Percentiles rank a stretch among this genome's conserved stretches.
Conservation (phyloP, 805 yeast genomes). For the Debaryomyces castellii region DNA sequence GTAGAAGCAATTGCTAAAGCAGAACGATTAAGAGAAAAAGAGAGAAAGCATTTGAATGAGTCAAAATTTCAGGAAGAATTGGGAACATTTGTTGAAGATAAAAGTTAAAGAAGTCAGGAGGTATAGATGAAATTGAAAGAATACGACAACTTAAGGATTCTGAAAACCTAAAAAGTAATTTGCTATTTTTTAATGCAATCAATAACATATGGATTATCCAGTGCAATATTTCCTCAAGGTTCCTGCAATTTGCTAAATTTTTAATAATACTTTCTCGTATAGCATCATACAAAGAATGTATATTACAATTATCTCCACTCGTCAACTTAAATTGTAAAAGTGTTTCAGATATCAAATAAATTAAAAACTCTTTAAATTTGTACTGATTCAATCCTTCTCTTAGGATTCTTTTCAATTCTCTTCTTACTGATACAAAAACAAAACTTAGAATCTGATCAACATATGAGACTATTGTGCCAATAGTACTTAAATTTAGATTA, state of each 20-base stretch:
- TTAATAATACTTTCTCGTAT: constrained; percentile 5
- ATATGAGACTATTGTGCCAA: constrained; percentile 12
- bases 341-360: constrained; percentile 11
- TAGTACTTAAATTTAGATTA: constrained; percentile 13
- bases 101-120: constrained; percentile 82
- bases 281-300: constrained; percentile 7
- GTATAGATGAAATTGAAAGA: constrained; percentile 83
- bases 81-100: constrained; percentile 78
- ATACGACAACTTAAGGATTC: constrained; percentile 65
- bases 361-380: constrained; percentile 11
- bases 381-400: constrained; percentile 5
- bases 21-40: constrained; percentile 74
- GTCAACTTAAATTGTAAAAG: constrained; percentile 11
- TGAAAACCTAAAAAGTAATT: constrained; percentile 39
- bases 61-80: constrained; percentile 83
- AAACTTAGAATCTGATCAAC: constrained; percentile 9
- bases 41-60: constrained; percentile 52
- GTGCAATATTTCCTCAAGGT: not conserved
- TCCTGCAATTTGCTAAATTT: not conserved
- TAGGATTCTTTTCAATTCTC: constrained; percentile 4
- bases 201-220: constrained; percentile 21
- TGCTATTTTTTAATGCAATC: constrained; percentile 42
- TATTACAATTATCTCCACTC: constrained; percentile 7
- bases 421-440: constrained; percentile 9
- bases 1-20: constrained; percentile 88